Evolutionary conservation across 1,284 basidiomycete genomes (phyloP).

Genomic region (Pseudozyma pruni): DNA sequence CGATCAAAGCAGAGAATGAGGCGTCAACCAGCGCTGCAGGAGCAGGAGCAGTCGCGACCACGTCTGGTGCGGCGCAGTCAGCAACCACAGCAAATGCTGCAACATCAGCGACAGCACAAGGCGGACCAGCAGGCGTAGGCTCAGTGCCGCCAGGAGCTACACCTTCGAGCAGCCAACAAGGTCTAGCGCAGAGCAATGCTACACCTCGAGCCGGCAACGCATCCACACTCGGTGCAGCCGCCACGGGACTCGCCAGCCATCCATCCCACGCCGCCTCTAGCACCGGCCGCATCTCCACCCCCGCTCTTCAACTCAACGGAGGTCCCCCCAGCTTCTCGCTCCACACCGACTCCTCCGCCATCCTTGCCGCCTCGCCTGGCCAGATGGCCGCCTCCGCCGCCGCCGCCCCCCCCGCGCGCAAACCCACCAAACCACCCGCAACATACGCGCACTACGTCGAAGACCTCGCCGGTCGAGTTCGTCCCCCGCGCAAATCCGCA

Average conservation of each 20-base stretch:
- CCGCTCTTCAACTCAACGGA: slow-evolving; percentile 36
- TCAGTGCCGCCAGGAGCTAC: slow-evolving; percentile 4
- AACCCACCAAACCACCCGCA: slow-evolving; percentile 36
- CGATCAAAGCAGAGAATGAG: slow-evolving; percentile 22
- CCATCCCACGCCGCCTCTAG: slow-evolving; percentile 24
- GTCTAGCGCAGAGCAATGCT: background rate
- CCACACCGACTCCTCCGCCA: slow-evolving; percentile 36
- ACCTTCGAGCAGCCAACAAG: slow-evolving; percentile 9
- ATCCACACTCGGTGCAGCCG: slow-evolving; percentile 6
- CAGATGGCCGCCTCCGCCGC: slow-evolving; percentile 31
- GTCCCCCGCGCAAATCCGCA: slow-evolving; percentile 24
- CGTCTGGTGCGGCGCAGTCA: background rate
- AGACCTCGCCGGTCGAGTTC: slow-evolving; percentile 42
- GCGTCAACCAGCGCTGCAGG: background rate
- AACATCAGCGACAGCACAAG: background rate
- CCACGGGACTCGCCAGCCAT: slow-evolving; percentile 8
- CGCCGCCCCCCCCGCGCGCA: slow-evolving; percentile 28
- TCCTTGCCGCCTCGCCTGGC: slow-evolving; percentile 35
- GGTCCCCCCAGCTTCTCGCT: slow-evolving; percentile 37
- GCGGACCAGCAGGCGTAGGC: background rate
- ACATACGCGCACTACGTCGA: slow-evolving; percentile 52
- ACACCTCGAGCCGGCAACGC: slow-evolving; percentile 19
- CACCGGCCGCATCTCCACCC: slow-evolving; percentile 37
- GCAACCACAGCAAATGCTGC: background rate
- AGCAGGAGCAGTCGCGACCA: background rate